These are phyloP conservation scores for Cladosporium velox DNA, from an alignment of 2,329 filamentous ascomycete species.

Conservation along the genomic window DNA sequence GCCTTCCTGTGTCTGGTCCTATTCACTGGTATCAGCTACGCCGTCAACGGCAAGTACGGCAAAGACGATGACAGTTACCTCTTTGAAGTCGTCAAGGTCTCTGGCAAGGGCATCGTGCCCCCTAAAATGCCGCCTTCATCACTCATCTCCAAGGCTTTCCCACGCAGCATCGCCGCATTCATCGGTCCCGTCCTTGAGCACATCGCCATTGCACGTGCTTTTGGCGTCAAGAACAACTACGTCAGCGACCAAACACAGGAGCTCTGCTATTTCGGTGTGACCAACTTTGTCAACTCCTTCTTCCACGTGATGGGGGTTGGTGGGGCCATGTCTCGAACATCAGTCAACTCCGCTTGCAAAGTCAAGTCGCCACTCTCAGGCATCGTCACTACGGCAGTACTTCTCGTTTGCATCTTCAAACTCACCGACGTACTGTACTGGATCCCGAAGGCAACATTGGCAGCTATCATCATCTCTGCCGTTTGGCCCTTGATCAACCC, in stretches of 20 bases:
- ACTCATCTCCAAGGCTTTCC: slow-evolving; percentile 57
- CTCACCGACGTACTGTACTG: slow-evolving; percentile 63
- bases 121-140: slow-evolving; percentile 51
- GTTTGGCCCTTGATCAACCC: slow-evolving; percentile 64
- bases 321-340: slow-evolving; percentile 67
- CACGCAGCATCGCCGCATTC: slow-evolving; percentile 60
- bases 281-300: slow-evolving; percentile 57
- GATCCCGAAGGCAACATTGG: slow-evolving; percentile 66
- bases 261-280: slow-evolving; percentile 60
- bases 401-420: slow-evolving; percentile 63
- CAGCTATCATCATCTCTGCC: slow-evolving; percentile 67
- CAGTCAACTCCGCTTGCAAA: slow-evolving; percentile 65
- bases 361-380: slow-evolving; percentile 64
- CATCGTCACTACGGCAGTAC: slow-evolving; percentile 61
- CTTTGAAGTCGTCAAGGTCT: slow-evolving; percentile 61
- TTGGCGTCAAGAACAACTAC: slow-evolving; percentile 64
- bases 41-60: slow-evolving; percentile 57
- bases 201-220: slow-evolving; percentile 64
- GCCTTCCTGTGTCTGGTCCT: slow-evolving; percentile 63
- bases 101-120: slow-evolving; percentile 56
- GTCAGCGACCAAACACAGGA: slow-evolving; percentile 66
- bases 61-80: slow-evolving; percentile 46
- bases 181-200: slow-evolving; percentile 65
- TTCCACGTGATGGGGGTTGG: slow-evolving; percentile 67
- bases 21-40: slow-evolving; percentile 65